Base-by-base conservation (phyloP, 768 basidiomycete species). In the Kwoniella heveanensis region DNA sequence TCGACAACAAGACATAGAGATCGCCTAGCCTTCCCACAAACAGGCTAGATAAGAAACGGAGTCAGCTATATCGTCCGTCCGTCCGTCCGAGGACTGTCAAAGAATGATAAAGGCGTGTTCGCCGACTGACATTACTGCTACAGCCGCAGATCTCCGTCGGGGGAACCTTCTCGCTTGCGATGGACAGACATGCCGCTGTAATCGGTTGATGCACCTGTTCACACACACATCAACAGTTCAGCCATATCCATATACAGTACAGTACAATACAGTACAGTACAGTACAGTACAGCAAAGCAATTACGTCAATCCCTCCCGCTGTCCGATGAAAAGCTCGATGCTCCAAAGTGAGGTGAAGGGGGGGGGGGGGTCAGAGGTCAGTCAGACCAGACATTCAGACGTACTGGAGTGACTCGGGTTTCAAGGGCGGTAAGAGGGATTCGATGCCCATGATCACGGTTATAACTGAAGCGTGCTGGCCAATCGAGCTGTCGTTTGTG, bases 1-100 rank as follows among this genome's bases (percentile, higher is more conserved):
- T 74, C 12, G 75, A 77, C 3, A 94, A 83, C 29, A 93, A 76
- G 2, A 94, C 92, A 69, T 92, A 90, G 25, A 95, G 72, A 69
- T 94, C 90, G 5, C 92, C 92, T 29, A 84, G 83, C 7, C 92
- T 82, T 0, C 92, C 92, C 1, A 92, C 86, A 64, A 95, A 95
- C 53, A 95, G 50, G 10, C 73, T 75, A n/a, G 32, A 21, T 19
- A 2, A 19, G 10, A n/a, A n/a, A n/a, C n/a, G n/a, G n/a, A n/a
- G n/a, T n/a, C n/a, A n/a, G n/a, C n/a, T n/a, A n/a, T n/a, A n/a
- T n/a, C n/a, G n/a, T n/a, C n/a, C n/a, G n/a, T n/a, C n/a, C n/a
- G n/a, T n/a, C n/a, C n/a, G n/a, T n/a, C n/a, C n/a, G n/a, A n/a
- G n/a, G n/a, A n/a, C n/a, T n/a, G n/a, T n/a, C n/a, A n/a, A n/a